Conservation (phyloP, 2,329 filamentous ascomycete species). For the Phialophora expanda region DNA sequence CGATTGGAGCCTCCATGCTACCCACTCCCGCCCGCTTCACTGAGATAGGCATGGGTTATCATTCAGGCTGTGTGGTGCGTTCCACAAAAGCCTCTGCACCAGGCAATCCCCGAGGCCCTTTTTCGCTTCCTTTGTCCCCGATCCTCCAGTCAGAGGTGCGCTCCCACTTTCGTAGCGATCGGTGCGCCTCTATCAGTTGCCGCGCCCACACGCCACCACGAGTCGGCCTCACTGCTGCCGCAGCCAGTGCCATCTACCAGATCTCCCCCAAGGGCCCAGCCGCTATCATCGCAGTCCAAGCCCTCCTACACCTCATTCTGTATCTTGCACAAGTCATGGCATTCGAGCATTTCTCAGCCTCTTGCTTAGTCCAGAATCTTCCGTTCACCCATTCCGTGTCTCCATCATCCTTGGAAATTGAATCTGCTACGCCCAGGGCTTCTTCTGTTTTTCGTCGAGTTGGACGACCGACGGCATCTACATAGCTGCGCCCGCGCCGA, state of each 20-base stretch:
- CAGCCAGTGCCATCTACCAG: neutral
- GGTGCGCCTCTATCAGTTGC: conserved; percentile 24
- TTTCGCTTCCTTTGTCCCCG: neutral
- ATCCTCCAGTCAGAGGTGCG: neutral
- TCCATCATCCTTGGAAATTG: neutral
- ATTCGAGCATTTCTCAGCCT: conserved; percentile 1
- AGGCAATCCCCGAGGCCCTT: conserved; percentile 5
- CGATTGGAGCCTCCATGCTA: conserved; percentile 8
- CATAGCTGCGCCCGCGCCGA: neutral
- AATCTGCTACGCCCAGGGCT: neutral
- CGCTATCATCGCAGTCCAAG: conserved; percentile 9
- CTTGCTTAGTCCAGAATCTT: neutral
- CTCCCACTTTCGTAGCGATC: conserved; percentile 1
- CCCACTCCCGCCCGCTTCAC: neutral
- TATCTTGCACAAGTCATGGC: conserved; percentile 5
- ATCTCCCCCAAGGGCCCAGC: conserved; percentile 4
- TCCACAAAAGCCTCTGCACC: neutral
- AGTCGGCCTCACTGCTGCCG: conserved; percentile 4
- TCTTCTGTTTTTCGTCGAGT: neutral
- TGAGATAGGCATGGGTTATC: conserved; percentile 2
- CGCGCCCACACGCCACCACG: conserved; percentile 9
- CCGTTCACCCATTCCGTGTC: neutral
- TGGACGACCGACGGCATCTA: neutral
- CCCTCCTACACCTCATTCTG: neutral
- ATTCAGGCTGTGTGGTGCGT: neutral